Evolutionary conservation across 78 protist genomes (phyloP).

Genomic region (Chrysochromulina tobinii): DNA sequence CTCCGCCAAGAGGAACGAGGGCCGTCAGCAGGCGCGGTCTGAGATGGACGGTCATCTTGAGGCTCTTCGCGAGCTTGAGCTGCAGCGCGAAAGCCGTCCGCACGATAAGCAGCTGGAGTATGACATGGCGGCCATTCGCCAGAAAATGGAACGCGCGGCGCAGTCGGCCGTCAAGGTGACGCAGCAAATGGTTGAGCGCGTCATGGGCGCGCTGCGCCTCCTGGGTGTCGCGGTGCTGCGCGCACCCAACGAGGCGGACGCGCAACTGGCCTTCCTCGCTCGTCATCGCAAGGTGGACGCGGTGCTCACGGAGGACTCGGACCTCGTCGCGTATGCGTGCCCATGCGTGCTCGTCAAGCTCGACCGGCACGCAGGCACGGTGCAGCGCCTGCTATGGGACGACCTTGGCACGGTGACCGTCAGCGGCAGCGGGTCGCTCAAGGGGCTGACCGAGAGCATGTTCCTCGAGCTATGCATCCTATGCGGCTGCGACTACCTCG

Average conservation of each 20-base stretch:
- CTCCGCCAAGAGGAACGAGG: not conserved
- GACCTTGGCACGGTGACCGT: no score
- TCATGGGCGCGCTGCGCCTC: not conserved
- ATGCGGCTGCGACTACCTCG: not conserved
- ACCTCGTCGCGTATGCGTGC: slow-evolving; percentile 86
- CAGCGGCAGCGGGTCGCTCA: not conserved
- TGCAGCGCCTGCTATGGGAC: not conserved
- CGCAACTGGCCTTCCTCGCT: slow-evolving; percentile 94
- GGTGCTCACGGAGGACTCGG: slow-evolving; percentile 81
- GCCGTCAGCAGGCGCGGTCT: not conserved
- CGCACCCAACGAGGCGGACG: slow-evolving; percentile 99
- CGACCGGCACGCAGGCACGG: not conserved
- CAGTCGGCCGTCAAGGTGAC: not conserved
- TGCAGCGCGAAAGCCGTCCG: not conserved
- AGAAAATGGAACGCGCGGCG: not conserved
- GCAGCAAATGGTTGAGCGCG: not conserved
- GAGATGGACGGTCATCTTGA: not conserved
- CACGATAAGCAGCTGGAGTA: no score
- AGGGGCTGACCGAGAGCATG: not conserved
- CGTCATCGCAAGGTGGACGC: slow-evolving; percentile 11
- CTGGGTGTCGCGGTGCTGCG: not conserved
- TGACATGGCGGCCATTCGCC: not conserved
- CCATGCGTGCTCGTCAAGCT: slow-evolving; percentile 21
- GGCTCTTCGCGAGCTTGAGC: not conserved
- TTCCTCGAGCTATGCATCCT: not conserved